Percentiles rank a stretch among this genome's conserved stretches.
Evolutionary conservation across 2,329 filamentous ascomycete genomes (phyloP).

Genomic region (Lecanosticta acicola): DNA sequence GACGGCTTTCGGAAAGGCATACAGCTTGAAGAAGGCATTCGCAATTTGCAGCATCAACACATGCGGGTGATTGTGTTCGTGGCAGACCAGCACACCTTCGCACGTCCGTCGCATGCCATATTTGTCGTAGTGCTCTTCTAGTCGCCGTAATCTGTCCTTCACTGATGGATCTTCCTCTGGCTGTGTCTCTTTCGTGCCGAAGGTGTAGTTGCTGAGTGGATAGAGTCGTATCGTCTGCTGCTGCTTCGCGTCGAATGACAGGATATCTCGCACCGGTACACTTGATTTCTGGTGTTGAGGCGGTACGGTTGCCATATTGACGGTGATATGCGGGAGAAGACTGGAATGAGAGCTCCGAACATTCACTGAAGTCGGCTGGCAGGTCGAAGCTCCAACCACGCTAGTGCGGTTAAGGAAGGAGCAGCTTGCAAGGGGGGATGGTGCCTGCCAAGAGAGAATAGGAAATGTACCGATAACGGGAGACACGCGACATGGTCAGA

Average conservation of each 20-base stretch:
- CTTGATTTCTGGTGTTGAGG: constrained; percentile 23
- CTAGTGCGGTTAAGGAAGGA: not conserved
- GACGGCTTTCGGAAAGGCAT: too few species aligned
- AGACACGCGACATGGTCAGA: not conserved
- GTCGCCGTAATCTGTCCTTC: constrained; percentile 79
- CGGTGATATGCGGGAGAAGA: not conserved
- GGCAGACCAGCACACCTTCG: constrained; percentile 94
- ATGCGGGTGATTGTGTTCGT: constrained; percentile 98
- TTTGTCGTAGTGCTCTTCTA: constrained; percentile 89
- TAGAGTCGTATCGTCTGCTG: constrained; percentile 78
- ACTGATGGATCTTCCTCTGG: constrained; percentile 97
- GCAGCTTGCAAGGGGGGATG: not conserved
- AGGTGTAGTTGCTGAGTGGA: constrained; percentile 96
- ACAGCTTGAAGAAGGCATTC: constrained; percentile 98
- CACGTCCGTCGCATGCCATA: constrained; percentile 97
- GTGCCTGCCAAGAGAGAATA: not conserved
- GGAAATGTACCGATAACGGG: not conserved
- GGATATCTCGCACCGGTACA: constrained; percentile 20
- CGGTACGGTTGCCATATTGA: constrained; percentile 28
- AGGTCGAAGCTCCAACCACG: not conserved
- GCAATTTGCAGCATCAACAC: constrained; percentile 99
- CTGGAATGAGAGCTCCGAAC: not conserved
- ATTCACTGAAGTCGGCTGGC: constrained; percentile 2
- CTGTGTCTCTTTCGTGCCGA: constrained; percentile 96
- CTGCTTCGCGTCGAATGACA: constrained; percentile 83